Percentiles rank a stretch among this genome's conserved stretches.
phyloP scores from a whole-genome alignment of 2,329 filamentous ascomycete genomes.

The Penicillium olsonii region DNA sequence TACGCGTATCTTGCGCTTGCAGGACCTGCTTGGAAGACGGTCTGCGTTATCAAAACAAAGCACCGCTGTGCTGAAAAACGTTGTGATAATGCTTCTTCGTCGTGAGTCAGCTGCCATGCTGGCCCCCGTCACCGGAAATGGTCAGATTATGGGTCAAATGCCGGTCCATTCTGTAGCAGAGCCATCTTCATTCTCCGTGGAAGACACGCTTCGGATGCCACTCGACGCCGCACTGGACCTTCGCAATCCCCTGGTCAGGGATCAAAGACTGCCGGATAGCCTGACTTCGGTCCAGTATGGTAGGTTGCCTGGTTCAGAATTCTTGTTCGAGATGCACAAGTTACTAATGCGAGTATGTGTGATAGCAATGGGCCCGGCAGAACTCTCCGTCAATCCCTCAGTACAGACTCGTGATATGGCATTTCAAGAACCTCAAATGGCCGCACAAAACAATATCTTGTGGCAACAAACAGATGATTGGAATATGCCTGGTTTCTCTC shows the following conservation, averaged over 20 bases:
- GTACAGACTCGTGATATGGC: background rate
- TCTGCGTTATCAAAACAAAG: conserved; percentile 41
- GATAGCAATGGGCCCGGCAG: conserved; percentile 13
- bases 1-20: conserved; percentile 45
- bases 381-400: conserved; percentile 1
- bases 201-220: conserved; percentile 26
- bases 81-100: conserved; percentile 26
- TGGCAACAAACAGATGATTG: conserved; percentile 11
- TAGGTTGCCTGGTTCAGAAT: too few species aligned
- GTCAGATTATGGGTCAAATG: background rate
- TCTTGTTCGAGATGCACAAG: background rate
- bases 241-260: conserved; percentile 1
- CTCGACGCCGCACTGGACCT: conserved; percentile 16
- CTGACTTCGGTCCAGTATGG: conserved; percentile 27
- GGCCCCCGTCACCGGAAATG: conserved; percentile 17
- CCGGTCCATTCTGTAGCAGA: background rate
- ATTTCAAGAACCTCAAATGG: background rate
- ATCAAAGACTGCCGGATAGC: conserved; percentile 17
- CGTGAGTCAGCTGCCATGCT: conserved; percentile 28
- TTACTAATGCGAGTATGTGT: background rate
- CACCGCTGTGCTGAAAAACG: conserved; percentile 24
- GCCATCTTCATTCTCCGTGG: conserved; percentile 19
- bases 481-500: conserved; percentile 5
- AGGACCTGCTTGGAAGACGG: conserved; percentile 38
- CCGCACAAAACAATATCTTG: background rate